Conservation (phyloP, 2,329 filamentous ascomycete species). For the Paecilomyces formosus region DNA sequence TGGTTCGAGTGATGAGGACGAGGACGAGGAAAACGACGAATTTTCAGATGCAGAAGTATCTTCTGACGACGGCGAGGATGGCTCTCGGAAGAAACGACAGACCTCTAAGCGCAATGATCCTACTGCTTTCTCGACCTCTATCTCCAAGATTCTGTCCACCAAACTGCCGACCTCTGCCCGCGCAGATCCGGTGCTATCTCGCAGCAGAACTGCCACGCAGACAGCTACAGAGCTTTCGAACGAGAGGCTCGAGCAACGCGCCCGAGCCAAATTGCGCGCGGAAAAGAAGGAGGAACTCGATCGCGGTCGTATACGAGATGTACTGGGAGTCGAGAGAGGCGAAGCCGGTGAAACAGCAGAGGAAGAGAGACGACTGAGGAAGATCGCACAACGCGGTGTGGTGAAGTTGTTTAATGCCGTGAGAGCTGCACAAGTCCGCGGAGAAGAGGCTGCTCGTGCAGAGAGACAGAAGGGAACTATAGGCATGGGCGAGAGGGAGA, state of each 20-base stretch:
- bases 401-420: slow-evolving; percentile 96
- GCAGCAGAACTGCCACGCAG: slow-evolving; percentile 67
- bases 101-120: slow-evolving; percentile 80
- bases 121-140: slow-evolving; percentile 80
- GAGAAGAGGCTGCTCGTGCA: slow-evolving; percentile 62
- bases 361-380: slow-evolving; percentile 71
- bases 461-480: slow-evolving; percentile 65
- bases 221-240: slow-evolving; percentile 67
- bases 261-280: slow-evolving; percentile 67
- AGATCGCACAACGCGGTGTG: slow-evolving; percentile 87
- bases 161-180: slow-evolving; percentile 79
- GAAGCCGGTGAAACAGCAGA: slow-evolving; percentile 51
- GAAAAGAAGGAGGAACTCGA: slow-evolving; percentile 74
- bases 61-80: slow-evolving; percentile 19
- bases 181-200: slow-evolving; percentile 82
- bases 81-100: slow-evolving; percentile 27
- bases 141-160: slow-evolving; percentile 84
- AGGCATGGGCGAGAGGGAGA: slow-evolving; percentile 71
- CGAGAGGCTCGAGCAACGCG: slow-evolving; percentile 71
- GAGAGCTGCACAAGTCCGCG: slow-evolving; percentile 83
- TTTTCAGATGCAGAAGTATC: slow-evolving; percentile 19
- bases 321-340: slow-evolving; percentile 57
- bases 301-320: slow-evolving; percentile 81
- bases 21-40: slow-evolving; percentile 18
- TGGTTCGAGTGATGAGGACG: slow-evolving; percentile 15